Evolutionary conservation across 495 filamentous ascomycete species (phyloP), one percentile per base, ranked within the genome.

Genomic region (Podospora didyma): DNA sequence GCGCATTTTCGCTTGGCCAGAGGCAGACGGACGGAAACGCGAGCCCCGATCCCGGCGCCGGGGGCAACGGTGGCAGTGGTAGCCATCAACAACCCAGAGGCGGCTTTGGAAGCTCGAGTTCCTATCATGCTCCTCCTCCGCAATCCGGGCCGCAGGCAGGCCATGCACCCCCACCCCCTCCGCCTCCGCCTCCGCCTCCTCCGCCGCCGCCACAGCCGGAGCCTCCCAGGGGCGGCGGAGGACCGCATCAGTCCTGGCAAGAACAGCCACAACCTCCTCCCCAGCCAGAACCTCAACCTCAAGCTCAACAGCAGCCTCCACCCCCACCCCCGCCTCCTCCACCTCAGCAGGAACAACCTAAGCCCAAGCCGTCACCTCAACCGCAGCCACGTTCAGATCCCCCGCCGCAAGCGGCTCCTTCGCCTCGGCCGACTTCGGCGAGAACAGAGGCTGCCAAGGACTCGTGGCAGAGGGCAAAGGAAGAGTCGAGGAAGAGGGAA

Each of bases 1-100:
- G 82, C 10, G 87, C 85, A 1, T 96, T 89, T 89, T 81, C 84
- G 3, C 77, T 85, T 66, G 90, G 89, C 4, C 80, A 82, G 60
- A 51, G 34, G 2, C 53, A 53, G 53, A 46, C 0, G 2, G 49
- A 49, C 17, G 17, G 24, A 17, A 31, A 0, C 2, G 39, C 23
- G 23, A 46, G 7, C 2, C 21, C 20, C 16, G 14, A 16, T 10
- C 39, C 31, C 31, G 37, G 49, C 6, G 14, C 22, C 12, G 26
- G 26, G 26, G 17, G 20, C 16, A 21, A 34, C 3, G 46, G 46
- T 6, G 14, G 9, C n/a, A 9, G 41, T 23, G 5, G 47, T 51
- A 35, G 49, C 42, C 35, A 31, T 39, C 48, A 59, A 3, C 57
- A 53, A n/a, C 49, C 53, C 3, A 47, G 58, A 2, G 55, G 60